Evolutionary conservation across 73 alveolate genomes (phyloP).

Genomic region (Tetrahymena borealis): DNA sequence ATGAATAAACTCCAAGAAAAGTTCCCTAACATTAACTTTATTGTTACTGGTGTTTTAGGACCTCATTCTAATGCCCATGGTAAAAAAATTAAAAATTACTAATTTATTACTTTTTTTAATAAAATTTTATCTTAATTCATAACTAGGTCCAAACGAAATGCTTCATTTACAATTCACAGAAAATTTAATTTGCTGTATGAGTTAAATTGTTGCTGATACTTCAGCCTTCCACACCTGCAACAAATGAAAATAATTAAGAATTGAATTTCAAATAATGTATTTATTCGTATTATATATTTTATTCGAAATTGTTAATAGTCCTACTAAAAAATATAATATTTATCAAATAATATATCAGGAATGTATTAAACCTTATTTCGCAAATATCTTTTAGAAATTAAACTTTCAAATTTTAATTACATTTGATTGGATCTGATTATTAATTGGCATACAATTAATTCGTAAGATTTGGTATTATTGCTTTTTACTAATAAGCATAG

Average conservation of each 20-base stretch:
- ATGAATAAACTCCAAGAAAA: conserved; percentile 60
- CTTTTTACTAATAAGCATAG: too few species aligned
- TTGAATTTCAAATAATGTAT: not conserved
- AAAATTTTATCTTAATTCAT: conserved; percentile 9
- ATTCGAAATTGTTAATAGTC: too few species aligned
- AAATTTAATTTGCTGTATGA: conserved; percentile 11
- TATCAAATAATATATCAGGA: too few species aligned
- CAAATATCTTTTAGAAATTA: too few species aligned
- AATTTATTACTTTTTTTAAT: conserved; percentile 46
- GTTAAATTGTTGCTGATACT: not conserved
- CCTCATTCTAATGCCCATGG: conserved; percentile 83
- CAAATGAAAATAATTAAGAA: not conserved
- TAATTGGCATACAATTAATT: too few species aligned
- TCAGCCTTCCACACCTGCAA: not conserved
- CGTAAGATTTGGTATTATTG: too few species aligned
- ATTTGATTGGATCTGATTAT: too few species aligned
- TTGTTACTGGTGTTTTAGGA: conserved; percentile 80
- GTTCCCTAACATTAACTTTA: conserved; percentile 75
- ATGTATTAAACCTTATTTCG: too few species aligned
- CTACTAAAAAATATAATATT: too few species aligned
- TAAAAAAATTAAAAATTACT: conserved; percentile 56
- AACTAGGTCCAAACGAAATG: conserved; percentile 10
- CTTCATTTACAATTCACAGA: not conserved
- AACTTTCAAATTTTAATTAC: too few species aligned
- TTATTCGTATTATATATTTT: too few species aligned